Percentiles rank a stretch among this genome's conserved stretches.
Conservation (phyloP, 352 stramenopile species). For the Phytophthora nicotianae region DNA sequence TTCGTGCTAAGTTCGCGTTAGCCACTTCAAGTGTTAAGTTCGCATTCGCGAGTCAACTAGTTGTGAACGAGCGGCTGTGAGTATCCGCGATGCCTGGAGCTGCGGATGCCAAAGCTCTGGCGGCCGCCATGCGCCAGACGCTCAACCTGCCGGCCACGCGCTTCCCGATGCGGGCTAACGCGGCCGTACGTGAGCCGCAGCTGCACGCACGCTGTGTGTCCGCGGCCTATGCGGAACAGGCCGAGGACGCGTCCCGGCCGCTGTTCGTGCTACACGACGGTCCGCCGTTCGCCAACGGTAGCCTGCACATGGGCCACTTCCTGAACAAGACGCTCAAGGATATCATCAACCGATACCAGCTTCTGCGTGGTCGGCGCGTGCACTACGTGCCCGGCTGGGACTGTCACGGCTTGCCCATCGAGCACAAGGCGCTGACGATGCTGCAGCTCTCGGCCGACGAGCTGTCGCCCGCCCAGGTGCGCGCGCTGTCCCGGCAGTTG, state of each 20-base stretch:
- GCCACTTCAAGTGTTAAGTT: constrained; percentile 1
- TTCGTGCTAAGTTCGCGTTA: background rate
- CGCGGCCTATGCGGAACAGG: constrained; percentile 60
- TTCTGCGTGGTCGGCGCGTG: constrained; percentile 94
- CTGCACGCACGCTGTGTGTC: constrained; percentile 72
- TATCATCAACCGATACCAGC: constrained; percentile 97
- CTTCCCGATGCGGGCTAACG: constrained; percentile 98
- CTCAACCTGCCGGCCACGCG: constrained; percentile 95
- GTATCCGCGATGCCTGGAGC: constrained; percentile 18
- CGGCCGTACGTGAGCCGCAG: constrained; percentile 74
- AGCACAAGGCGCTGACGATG: constrained; percentile 96
- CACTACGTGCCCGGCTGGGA: constrained; percentile 98
- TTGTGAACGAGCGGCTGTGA: constrained; percentile 18
- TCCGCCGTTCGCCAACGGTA: constrained; percentile 98
- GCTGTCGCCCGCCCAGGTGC: constrained; percentile 92
- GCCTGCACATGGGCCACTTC: constrained; percentile 97
- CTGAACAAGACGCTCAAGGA: constrained; percentile 96
- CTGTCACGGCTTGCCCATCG: constrained; percentile 98
- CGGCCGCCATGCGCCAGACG: constrained; percentile 85
- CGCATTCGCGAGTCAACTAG: constrained; percentile 1
- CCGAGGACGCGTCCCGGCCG: constrained; percentile 24
- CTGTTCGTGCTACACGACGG: constrained; percentile 97
- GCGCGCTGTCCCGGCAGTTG: constrained; percentile 91
- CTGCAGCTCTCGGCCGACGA: constrained; percentile 69
- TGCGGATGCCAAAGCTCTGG: constrained; percentile 65